These are phyloP conservation scores for Theileria annulata DNA, from an alignment of 169 alveolate species.

Conservation along the genomic window DNA sequence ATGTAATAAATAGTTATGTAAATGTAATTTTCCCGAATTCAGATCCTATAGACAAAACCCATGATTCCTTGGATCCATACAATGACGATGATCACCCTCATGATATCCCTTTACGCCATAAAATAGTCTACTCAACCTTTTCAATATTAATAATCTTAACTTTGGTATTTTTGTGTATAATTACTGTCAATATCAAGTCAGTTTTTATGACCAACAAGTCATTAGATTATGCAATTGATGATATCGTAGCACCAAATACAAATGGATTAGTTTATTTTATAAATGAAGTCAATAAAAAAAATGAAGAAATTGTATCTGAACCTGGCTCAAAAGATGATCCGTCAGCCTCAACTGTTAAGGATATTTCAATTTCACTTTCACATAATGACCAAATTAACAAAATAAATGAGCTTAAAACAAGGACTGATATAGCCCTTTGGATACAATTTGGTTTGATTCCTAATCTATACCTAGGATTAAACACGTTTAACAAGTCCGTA, in stretches of 20 bases:
- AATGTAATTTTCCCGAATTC: slow-evolving; percentile 31
- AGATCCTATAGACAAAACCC: slow-evolving; percentile 3
- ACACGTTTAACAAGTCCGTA: slow-evolving; percentile 55
- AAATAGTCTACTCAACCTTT: not conserved
- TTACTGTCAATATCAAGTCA: slow-evolving; percentile 41
- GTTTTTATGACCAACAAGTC: slow-evolving; percentile 22
- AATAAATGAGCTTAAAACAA: slow-evolving; percentile 25
- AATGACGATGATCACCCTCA: not conserved
- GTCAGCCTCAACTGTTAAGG: slow-evolving; percentile 21
- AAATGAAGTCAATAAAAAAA: not conserved
- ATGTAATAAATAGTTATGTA: slow-evolving; percentile 46
- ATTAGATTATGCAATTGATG: slow-evolving; percentile 32
- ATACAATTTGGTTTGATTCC: slow-evolving; percentile 66
- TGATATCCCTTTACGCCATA: slow-evolving; percentile 23
- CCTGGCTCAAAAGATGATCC: not conserved
- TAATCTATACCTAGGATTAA: slow-evolving; percentile 48
- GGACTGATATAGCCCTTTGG: slow-evolving; percentile 60
- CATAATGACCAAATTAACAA: slow-evolving; percentile 41
- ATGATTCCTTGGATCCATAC: slow-evolving; percentile 16
- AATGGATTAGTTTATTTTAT: slow-evolving; percentile 29
- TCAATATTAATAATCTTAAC: slow-evolving; percentile 11
- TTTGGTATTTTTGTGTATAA: slow-evolving; percentile 29
- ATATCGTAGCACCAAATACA: slow-evolving; percentile 28
- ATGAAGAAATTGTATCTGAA: not conserved
- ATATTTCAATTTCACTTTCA: slow-evolving; percentile 30